phyloP scores from a whole-genome alignment of 2,329 filamentous ascomycete genomes.

The Ophiostoma pallidulum region DNA sequence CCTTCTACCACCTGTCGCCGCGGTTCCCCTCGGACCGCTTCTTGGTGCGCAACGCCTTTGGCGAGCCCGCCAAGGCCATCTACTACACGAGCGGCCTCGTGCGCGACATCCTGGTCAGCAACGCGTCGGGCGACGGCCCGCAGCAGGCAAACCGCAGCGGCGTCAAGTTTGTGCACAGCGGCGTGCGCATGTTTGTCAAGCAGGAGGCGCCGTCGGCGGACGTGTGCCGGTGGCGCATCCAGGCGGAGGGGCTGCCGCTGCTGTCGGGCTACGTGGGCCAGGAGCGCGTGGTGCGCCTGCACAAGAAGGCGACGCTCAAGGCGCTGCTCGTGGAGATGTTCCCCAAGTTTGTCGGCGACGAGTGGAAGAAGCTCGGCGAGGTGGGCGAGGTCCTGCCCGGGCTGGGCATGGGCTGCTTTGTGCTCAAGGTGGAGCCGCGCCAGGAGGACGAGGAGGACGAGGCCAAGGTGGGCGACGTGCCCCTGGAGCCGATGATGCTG shows the following conservation, averaged over 20 bases:
- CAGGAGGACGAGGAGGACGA: neutral
- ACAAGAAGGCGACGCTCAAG: slow-evolving; percentile 68
- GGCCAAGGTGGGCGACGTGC: slow-evolving; percentile 5
- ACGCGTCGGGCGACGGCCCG: slow-evolving; percentile 66
- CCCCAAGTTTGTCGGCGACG: slow-evolving; percentile 69
- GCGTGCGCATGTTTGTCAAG: slow-evolving; percentile 99
- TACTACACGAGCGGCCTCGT: slow-evolving; percentile 88
- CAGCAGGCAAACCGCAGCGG: slow-evolving; percentile 10
- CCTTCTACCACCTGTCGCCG: slow-evolving; percentile 75
- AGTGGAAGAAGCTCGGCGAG: slow-evolving; percentile 70
- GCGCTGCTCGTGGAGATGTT: slow-evolving; percentile 93
- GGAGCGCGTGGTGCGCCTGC: slow-evolving; percentile 63
- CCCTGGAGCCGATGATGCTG: slow-evolving; percentile 68
- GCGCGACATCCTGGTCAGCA: slow-evolving; percentile 74
- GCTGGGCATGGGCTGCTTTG: slow-evolving; percentile 83
- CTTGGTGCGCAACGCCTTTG: slow-evolving; percentile 89
- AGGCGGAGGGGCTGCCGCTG: slow-evolving; percentile 86
- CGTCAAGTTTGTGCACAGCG: slow-evolving; percentile 92
- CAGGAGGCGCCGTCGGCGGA: slow-evolving; percentile 82
- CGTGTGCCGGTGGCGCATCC: slow-evolving; percentile 89
- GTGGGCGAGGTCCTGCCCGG: slow-evolving; percentile 75
- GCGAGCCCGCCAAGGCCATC: slow-evolving; percentile 83
- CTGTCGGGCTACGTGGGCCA: slow-evolving; percentile 83
- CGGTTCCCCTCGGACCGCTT: slow-evolving; percentile 86
- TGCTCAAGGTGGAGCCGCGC: slow-evolving; percentile 67